Evolutionary conservation across 1,139 yeast species (phyloP).

Genomic region (Meyerozyma carpophila): DNA sequence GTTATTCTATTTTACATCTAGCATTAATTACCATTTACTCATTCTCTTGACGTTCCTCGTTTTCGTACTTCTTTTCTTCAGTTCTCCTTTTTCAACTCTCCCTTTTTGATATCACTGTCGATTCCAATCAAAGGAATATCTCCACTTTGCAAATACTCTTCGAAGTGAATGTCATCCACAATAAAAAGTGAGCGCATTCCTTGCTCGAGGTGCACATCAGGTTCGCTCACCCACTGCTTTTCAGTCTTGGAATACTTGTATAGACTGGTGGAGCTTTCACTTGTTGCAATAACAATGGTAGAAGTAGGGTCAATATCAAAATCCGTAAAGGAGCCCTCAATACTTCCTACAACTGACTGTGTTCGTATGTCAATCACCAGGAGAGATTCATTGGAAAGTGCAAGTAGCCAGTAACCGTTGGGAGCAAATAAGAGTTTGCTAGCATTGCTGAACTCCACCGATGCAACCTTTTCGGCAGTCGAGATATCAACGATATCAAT

Average conservation of each 20-base stretch:
- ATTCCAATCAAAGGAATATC: background rate
- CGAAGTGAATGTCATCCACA: background rate
- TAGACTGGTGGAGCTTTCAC: background rate
- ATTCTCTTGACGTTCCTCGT: background rate
- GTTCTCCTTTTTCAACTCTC: background rate
- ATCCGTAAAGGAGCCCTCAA: background rate
- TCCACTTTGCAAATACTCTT: background rate
- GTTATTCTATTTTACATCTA: background rate
- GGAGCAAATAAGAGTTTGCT: constrained; percentile 48
- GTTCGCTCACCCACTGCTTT: background rate
- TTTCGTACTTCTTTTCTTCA: background rate
- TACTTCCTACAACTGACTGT: background rate
- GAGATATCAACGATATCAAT: constrained; percentile 41
- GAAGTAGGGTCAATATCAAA: background rate
- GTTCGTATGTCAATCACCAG: background rate
- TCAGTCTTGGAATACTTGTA: background rate
- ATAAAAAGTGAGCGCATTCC: background rate
- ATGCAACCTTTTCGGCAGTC: constrained; percentile 33
- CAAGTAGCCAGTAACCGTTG: constrained; percentile 64
- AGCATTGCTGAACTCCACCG: constrained; percentile 26
- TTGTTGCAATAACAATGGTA: background rate
- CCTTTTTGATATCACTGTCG: background rate
- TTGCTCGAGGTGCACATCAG: background rate
- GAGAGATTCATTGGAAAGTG: background rate
- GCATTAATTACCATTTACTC: background rate